Evolutionary conservation across 2,329 filamentous ascomycete genomes (phyloP), one percentile per base, ranked within the genome.

Genomic region (Trichophyton rubrum): DNA sequence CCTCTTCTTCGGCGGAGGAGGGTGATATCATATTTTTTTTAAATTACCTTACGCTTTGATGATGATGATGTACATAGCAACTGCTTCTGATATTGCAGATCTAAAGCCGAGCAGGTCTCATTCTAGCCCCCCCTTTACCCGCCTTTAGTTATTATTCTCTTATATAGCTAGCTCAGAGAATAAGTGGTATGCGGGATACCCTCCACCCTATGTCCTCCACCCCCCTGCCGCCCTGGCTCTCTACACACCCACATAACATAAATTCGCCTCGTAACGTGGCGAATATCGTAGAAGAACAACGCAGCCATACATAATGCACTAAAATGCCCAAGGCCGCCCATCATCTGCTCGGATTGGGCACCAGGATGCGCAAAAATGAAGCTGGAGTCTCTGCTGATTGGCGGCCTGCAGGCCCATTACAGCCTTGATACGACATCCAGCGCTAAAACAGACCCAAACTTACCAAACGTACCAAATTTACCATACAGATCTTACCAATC

Each of bases 1-100:
- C 3, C 82, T 79, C 67, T 82, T 81, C 68, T 82, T 82, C 70
- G 80, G 80, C 8, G 60, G 58, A 3, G 27, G 24, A 15, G 61
- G 59, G 27, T 55, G 27, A 55, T 33, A 1, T 17, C 11, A 13
- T 22, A 27, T 8, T 6, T 27, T 27, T 27, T 7, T 27, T 15
- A 27, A 7, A 13, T 27, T 51, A 15, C 11, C 11, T 15, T 11
- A 30, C 45, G 45, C 13, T 51, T 51, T 51, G 22, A 22, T 27
- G 20, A 15, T 22, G 17, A 47, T 47, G n/a, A n/a, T 47, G 22
- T 22, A 51, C 24, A 13, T 51, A 24, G 13, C 24, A 9, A 15
- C 20, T 9, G 13, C 20, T 11, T 11, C 45, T 22, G 11, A 51
- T 51, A 30, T 27, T 6, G 6, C 45, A 24, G 33, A 38, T 38